Base-by-base conservation (phyloP, 2,329 filamentous ascomycete species). In the Diplocarpon mali region DNA sequence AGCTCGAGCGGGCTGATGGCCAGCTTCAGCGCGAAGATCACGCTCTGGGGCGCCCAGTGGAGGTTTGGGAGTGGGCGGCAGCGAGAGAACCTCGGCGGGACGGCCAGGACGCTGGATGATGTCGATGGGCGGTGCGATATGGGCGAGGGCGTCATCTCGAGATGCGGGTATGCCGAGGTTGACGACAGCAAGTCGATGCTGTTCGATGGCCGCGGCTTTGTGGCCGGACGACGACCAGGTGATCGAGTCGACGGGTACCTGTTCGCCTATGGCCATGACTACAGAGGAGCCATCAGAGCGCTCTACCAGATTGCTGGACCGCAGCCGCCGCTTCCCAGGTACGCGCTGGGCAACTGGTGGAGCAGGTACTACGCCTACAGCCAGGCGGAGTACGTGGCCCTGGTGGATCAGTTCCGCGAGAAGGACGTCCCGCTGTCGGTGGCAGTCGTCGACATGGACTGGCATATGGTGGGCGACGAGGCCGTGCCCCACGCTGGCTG, bases 271-370 rank as follows among this genome's bases (percentile, higher is more conserved):
- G 76, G 75, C 2, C 68, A 66, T 46, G 72, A 78, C 50, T 80
- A 73, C 53, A 65, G 66, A 40, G 69, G 62, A 3, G 75, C 74
- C 13, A 67, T 80, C 42, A 66, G 67, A 45, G 68, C 69, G 0
- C 69, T 75, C 30, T 78, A 76, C 55, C 63, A 66, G 1, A 59
- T 80, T 11, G 77, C 74, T 2, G 76, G 76, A 2, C 64, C 63
- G 15, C 73, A 77, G 51, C 75, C 76, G 2, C 46, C 69, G 9
- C 57, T 80, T 0, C 76, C 76, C 0, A 65, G 76, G 12, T 80
- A 71, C 65, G 67, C 72, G 0, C 62, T 81, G 31, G 76, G 77
- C 0, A 81, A 80, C 51, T 82, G 78, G 77, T 81, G 77, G 77
- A 76, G 71, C 38, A 66, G 78, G 7, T 81, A 80, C 57, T 71